phyloP scores from a whole-genome alignment of 169 alveolate genomes.

The Eimeria falciformis region DNA sequence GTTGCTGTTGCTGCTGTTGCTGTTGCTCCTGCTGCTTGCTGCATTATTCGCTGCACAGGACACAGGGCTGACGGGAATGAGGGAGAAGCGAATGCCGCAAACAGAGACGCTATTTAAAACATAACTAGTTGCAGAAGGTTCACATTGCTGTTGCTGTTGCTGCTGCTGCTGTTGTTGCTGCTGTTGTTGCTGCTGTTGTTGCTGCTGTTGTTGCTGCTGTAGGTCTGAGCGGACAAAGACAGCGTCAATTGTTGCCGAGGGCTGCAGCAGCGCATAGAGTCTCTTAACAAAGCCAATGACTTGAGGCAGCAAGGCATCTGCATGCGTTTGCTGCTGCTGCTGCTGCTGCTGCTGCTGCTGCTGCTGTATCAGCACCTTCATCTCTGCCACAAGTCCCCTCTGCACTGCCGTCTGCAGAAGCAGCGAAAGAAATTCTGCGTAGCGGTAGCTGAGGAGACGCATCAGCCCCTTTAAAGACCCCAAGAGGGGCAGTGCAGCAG shows the following conservation, averaged over 20 bases:
- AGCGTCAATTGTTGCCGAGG: conserved; percentile 34
- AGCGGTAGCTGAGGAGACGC: conserved; percentile 39
- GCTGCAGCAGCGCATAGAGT: conserved; percentile 40
- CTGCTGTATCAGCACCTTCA: background rate
- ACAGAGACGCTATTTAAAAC: background rate
- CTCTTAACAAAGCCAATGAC: conserved; percentile 17
- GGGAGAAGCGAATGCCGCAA: conserved; percentile 14
- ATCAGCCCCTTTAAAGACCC: conserved; percentile 13
- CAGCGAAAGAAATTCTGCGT: conserved; percentile 17
- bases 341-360: conserved; percentile 36
- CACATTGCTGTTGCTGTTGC: background rate
- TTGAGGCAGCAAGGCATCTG: conserved; percentile 5
- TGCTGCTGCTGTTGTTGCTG: background rate
- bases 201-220: background rate
- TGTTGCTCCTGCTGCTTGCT: background rate
- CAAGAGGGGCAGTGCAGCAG: conserved; percentile 4
- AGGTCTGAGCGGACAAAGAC: background rate
- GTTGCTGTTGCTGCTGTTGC: conserved; percentile 8
- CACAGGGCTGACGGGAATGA: background rate
- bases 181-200: background rate
- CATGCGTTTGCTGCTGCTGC: background rate
- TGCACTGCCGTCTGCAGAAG: conserved; percentile 21
- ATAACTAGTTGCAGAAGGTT: background rate
- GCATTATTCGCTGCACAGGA: background rate
- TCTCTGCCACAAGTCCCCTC: background rate